Evolutionary conservation across 2,329 filamentous ascomycete species (phyloP).

Genomic region (Hymenoscyphus fructigenus): DNA sequence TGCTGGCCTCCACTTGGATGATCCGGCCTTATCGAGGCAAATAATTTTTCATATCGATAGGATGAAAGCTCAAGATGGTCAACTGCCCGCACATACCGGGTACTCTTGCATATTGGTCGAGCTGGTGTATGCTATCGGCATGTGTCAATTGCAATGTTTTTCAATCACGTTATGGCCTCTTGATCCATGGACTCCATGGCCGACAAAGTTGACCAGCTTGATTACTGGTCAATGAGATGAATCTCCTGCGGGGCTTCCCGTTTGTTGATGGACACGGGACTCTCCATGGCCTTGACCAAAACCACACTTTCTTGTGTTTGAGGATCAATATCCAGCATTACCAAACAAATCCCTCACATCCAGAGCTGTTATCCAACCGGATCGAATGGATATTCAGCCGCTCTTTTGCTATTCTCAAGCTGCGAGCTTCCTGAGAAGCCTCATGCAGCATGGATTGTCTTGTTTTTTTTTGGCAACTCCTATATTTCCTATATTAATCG

Average conservation of each 20-base stretch:
- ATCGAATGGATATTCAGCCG: slow-evolving; percentile 19
- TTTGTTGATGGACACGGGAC: slow-evolving; percentile 25
- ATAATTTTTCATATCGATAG: slow-evolving; percentile 21
- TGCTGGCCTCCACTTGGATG: slow-evolving; percentile 12
- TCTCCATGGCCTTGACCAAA: slow-evolving; percentile 17
- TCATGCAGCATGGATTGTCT: slow-evolving; percentile 14
- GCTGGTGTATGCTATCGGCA: slow-evolving; percentile 24
- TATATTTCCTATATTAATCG: slow-evolving; percentile 11
- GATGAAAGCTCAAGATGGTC: slow-evolving; percentile 16
- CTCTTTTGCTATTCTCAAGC: slow-evolving; percentile 11
- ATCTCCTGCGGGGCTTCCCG: slow-evolving; percentile 23
- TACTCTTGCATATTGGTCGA: slow-evolving; percentile 20
- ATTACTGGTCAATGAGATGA: slow-evolving; percentile 25
- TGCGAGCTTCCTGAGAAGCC: slow-evolving; percentile 17
- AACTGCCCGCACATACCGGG: slow-evolving; percentile 24
- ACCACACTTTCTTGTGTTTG: slow-evolving; percentile 21
- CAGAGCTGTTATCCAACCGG: slow-evolving; percentile 24
- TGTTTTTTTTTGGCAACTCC: slow-evolving; percentile 16
- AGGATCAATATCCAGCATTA: slow-evolving; percentile 17
- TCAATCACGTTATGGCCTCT: slow-evolving; percentile 35
- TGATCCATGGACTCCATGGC: slow-evolving; percentile 25
- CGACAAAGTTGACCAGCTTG: slow-evolving; percentile 18
- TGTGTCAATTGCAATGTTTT: slow-evolving; percentile 23
- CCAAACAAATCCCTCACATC: slow-evolving; percentile 27
- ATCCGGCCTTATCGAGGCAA: slow-evolving; percentile 16